Conservation (phyloP, 2,329 filamentous ascomycete genomes). For the Pestalotiopsis sp. region DNA sequence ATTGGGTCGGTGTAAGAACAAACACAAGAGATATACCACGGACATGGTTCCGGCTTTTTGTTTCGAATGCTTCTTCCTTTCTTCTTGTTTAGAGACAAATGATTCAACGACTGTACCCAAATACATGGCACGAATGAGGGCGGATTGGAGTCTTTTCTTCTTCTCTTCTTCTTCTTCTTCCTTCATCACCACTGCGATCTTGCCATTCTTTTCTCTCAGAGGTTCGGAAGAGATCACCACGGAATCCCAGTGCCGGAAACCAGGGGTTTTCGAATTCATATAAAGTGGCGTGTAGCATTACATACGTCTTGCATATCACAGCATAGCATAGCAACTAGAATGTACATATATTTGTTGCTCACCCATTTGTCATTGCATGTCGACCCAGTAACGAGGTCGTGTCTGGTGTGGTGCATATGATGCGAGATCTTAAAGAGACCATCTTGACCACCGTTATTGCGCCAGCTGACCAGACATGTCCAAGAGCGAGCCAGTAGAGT, state of each 20-base stretch:
- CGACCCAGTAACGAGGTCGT: background rate
- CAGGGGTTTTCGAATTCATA: background rate
- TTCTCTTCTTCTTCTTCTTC: background rate
- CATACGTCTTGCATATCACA: slow-evolving; percentile 11
- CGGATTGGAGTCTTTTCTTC: slow-evolving; percentile 4
- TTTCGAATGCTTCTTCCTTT: slow-evolving; percentile 4
- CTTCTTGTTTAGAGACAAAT: slow-evolving; percentile 2
- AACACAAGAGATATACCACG: slow-evolving; percentile 6
- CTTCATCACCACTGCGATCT: background rate
- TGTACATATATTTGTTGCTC: slow-evolving; percentile 16
- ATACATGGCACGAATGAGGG: slow-evolving; percentile 3
- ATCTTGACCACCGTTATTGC: no score
- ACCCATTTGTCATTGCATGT: background rate
- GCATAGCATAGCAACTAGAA: slow-evolving; percentile 19
- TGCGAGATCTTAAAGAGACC: no score
- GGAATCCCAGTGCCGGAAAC: background rate
- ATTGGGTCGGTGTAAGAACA: background rate
- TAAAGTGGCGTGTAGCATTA: background rate
- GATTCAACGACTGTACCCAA: slow-evolving; percentile 3
- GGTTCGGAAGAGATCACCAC: background rate
- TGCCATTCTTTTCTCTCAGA: background rate
- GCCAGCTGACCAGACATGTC: no score
- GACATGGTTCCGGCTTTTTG: slow-evolving; percentile 2
- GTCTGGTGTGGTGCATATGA: no score
- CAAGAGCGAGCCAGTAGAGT: no score